Evolutionary conservation across 1,139 yeast species (phyloP), one percentile per base, ranked within the genome.

Genomic region (Yamadazyma siamensis): DNA sequence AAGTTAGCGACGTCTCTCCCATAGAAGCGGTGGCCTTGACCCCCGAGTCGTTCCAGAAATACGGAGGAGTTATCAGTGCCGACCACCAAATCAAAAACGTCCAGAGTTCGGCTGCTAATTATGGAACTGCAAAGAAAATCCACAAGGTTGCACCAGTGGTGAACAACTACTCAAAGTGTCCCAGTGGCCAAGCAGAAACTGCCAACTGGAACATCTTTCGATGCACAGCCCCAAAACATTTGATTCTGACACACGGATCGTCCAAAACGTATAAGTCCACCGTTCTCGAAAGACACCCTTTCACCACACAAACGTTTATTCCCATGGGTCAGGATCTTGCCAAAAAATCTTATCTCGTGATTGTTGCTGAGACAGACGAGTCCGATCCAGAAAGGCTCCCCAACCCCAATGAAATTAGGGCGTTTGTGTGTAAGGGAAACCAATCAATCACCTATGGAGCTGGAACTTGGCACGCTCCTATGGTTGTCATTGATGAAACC

Each of bases 261-360:
- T 42, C 43, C 17, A 52, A 55, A 22, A 40, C 42, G 0, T 87
- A 86, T 51, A 50, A 59, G 2, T 61, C 86, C 16, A 80, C 72
- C 41, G 95, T 88, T 2, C 65, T 89, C 20, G 97, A 89, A 52
- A 73, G 95, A 56, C 97, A 89, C 51, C 96, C 96, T 6, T 83
- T 57, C 49, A 74, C 91, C n/a, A 80, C 96, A 0, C 97, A 89
- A 55, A 83, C 96, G 0, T 89, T 89, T 52, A 51, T 86, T 15
- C 97, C 97, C 4, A 73, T 89, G 80, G 96, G 96, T 3, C 73
- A 80, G 34, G 59, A 61, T 17, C 54, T 64, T 20, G 43, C 55
- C 2, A 63, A 67, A 25, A 50, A 56, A 13, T 80, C 87, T 0
- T 89, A 77, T 46, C 55, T 89, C 43, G 95, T 89, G 7, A 86